Evolutionary conservation across 2,329 filamentous ascomycete genomes (phyloP), one percentile per base, ranked within the genome.

Genomic region (Hypoxylon sp.): DNA sequence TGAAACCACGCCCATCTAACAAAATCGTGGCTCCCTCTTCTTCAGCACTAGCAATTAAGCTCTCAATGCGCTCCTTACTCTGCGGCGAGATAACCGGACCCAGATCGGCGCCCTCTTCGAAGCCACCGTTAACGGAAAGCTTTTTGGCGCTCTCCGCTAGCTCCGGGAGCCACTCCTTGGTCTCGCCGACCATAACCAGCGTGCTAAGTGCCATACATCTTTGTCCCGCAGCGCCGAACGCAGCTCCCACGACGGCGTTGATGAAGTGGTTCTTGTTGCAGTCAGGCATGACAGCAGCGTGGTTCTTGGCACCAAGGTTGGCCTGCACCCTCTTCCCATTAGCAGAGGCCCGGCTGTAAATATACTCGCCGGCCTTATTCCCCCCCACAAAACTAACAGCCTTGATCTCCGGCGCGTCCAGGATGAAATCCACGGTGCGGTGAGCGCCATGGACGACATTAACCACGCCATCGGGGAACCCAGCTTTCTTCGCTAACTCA

Each of bases 251-350:
- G 71, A 96, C 92, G 46, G 91, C 91, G 82, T 95, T 96, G 75
- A 96, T 83, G 72, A 93, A 93, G 75, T 94, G 91, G 84, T 96
- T 94, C 87, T 94, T 95, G 85, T 96, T 94, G 84, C 90, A 92
- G 83, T 96, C 93, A 17, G 93, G 93, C 67, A 95, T 87, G 30
- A 96, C 90, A 58, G 91, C 91, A 28, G 92, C 92, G 79, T 96
- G 93, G 85, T 96, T 96, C 87, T 96, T 96, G 72, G 93, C 93
- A 43, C 93, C 93, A 68, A 96, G 82, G 82, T 96, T 96, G 79
- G 93, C 93, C 82, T 96, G 93, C 32, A 94, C 92, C 75, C 93
- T 91, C 87, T 96, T 96, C 76, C 93, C 93, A 75, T 95, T 93
- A 76, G 92, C 92, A 1, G 91, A 93, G 32, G 89, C 93, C 62